phyloP scores from a whole-genome alignment of 2,329 filamentous ascomycete genomes.

The Xylaria sp. region DNA sequence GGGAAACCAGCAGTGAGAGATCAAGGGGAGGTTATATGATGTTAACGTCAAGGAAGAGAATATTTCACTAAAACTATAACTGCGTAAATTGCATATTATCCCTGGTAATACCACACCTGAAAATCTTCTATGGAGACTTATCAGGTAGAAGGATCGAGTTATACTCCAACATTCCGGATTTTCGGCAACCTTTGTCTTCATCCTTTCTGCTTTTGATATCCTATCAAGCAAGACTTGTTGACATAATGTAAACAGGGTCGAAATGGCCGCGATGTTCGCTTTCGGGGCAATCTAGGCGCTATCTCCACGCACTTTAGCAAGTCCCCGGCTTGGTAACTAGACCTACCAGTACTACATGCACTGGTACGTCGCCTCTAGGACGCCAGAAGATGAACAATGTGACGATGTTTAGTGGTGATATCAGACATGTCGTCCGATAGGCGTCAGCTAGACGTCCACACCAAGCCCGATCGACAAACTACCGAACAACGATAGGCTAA shows the following conservation, averaged over 20 bases:
- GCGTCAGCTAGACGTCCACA: not conserved
- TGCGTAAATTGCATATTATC: not conserved
- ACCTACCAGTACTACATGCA: not conserved
- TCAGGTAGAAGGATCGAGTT: not conserved
- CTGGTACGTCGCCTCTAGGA: not conserved
- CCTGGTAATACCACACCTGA: not conserved
- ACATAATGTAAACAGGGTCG: not conserved
- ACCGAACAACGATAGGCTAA: not conserved
- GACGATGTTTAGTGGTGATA: not conserved
- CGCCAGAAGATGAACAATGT: not conserved
- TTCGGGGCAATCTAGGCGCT: not conserved
- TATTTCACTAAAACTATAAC: not conserved
- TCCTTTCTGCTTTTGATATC: not conserved
- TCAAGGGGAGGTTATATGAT: constrained; percentile 2
- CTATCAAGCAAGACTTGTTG: not conserved
- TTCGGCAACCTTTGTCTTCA: not conserved
- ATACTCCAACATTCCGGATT: not conserved
- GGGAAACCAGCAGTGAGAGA: not conserved
- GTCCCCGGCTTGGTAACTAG: not conserved
- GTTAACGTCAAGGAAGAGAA: not conserved
- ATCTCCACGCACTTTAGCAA: not conserved
- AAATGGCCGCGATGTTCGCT: not conserved
- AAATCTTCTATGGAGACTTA: not conserved
- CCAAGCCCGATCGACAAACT: not conserved
- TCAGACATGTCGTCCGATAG: not conserved